Base-by-base conservation (phyloP, 768 basidiomycete species). In the Boletus patriciae region DNA sequence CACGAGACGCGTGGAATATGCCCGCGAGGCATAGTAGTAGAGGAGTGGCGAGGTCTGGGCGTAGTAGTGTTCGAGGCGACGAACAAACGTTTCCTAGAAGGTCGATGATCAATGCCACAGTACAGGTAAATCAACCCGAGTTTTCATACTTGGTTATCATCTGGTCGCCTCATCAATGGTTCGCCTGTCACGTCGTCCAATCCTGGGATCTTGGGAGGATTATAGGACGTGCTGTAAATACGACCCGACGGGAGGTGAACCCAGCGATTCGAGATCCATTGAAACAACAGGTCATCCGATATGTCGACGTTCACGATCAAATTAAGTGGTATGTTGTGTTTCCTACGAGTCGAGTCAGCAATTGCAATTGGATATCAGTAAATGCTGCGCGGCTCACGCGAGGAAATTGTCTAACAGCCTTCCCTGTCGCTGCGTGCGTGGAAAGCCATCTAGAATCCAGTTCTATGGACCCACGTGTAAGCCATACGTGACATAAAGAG, bases 361-460 rank as follows among this genome's bases (percentile, higher is more conserved):
- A 23, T 43, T 0, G 46, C 36, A n/a, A 23, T 43, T 0, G 16
- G 15, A 45, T 6, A 31, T 25, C 21, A 25, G 16, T 8, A 11
- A n/a, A 21, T 5, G 47, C 15, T 16, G 37, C 59, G 29, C 40
- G 23, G 65, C 82, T 53, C 62, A 88, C 88, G 78, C 78, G 37
- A 95, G 82, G 70, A 91, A 80, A 3, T 75, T 73, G 69, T 95
- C 88, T 23, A 95, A 77, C 34, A 92, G 74, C 66, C 84, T 76
- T 10, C 86, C 92, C 69, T 95, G 94, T 15, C 81, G 83, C 9
- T 92, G 77, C 7, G 92, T 95, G 44, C 94, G 85, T 51, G 94
- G 94, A 67, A 95, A 95, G 31, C 94, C 94, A 58, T 95, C 94
- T 48, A 94, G 72, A 58, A 94, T 86, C 93, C 93, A 94, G 67